A percentile compares a stretch with the other conserved stretches of the same genome.
phyloP scores from a whole-genome alignment of 345 rosid genomes.

The Draba incana region DNA sequence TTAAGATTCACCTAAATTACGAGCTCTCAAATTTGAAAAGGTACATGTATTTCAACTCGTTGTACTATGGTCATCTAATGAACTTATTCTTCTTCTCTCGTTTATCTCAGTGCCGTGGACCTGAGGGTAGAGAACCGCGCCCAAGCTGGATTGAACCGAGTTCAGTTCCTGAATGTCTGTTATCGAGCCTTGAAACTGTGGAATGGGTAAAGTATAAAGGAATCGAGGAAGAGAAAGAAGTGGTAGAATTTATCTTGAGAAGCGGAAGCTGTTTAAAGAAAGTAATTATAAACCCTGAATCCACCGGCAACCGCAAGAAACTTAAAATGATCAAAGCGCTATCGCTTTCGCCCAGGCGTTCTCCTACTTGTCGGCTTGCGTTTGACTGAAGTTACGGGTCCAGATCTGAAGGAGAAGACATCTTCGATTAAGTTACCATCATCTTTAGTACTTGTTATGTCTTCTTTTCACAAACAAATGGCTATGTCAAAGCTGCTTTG shows the following conservation, averaged over 20 bases:
- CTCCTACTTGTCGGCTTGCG: conserved; percentile 13
- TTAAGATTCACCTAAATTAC: conserved; percentile 18
- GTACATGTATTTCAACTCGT: background rate
- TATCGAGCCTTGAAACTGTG: conserved; percentile 15
- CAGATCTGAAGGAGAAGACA: conserved; percentile 1
- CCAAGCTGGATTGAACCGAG: conserved; percentile 5
- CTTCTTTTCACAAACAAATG: no score
- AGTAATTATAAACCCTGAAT: background rate
- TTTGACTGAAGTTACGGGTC: conserved; percentile 7
- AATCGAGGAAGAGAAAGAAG: conserved; percentile 9
- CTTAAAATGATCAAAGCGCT: conserved; percentile 4
- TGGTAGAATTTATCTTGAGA: conserved; percentile 10
- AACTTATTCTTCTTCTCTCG: background rate
- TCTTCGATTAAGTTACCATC: conserved; percentile 3
- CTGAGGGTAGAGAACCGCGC: background rate
- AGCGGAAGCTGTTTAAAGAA: conserved; percentile 1
- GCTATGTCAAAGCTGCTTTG: no score
- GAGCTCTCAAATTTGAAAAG: background rate
- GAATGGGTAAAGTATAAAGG: conserved; percentile 14
- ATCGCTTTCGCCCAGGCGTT: background rate
- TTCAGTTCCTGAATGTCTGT: conserved; percentile 20
- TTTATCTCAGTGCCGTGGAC: background rate
- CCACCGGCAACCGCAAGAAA: background rate
- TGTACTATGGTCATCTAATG: background rate
- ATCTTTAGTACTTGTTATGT: background rate